phyloP scores from a whole-genome alignment of 2,329 filamentous ascomycete genomes.

The Clonostachys solani region DNA sequence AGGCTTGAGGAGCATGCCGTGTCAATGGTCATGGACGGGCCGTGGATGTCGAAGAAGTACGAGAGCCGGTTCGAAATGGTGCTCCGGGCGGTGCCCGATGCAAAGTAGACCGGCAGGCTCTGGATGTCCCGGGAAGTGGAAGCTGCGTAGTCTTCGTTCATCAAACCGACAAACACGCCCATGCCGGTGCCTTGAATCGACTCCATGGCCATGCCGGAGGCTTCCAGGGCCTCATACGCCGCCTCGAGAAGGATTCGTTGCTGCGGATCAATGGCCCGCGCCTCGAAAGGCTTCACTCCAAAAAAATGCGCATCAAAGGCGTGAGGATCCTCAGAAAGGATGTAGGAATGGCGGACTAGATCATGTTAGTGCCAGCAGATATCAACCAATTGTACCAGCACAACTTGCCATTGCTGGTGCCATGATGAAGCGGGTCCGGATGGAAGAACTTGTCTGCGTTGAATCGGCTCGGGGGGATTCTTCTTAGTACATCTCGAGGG shows the following conservation, averaged over 20 bases:
- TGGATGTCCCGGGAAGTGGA: conserved; percentile 32
- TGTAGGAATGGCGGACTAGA: conserved; percentile 22
- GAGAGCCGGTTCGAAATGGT: conserved; percentile 48
- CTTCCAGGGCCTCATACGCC: conserved; percentile 31
- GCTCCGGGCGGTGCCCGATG: conserved; percentile 14
- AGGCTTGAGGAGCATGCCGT: conserved; percentile 45
- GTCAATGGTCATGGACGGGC: conserved; percentile 44
- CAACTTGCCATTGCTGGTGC: too few species aligned
- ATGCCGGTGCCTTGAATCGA: conserved; percentile 13
- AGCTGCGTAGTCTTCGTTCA: conserved; percentile 21
- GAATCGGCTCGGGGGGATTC: conserved; percentile 14
- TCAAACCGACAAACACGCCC: conserved; percentile 21
- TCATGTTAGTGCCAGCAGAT: too few species aligned
- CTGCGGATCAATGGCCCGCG: conserved; percentile 33
- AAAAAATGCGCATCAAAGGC: conserved; percentile 31
- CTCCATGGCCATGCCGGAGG: conserved; percentile 22
- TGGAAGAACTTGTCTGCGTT: conserved; percentile 14
- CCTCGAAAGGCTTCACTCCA: conserved; percentile 28
- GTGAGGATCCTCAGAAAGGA: conserved; percentile 24
- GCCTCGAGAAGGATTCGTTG: conserved; percentile 33
- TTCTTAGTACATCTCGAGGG: conserved; percentile 24
- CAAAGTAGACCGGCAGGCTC: conserved; percentile 30
- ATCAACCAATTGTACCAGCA: too few species aligned
- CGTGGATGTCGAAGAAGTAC: conserved; percentile 47
- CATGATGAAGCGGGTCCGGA: conserved; percentile 22